A percentile compares a stretch with the other conserved stretches of the same genome.
phyloP scores from a whole-genome alignment of 257 asterid species.

The Rauvolfia tetraphylla region DNA sequence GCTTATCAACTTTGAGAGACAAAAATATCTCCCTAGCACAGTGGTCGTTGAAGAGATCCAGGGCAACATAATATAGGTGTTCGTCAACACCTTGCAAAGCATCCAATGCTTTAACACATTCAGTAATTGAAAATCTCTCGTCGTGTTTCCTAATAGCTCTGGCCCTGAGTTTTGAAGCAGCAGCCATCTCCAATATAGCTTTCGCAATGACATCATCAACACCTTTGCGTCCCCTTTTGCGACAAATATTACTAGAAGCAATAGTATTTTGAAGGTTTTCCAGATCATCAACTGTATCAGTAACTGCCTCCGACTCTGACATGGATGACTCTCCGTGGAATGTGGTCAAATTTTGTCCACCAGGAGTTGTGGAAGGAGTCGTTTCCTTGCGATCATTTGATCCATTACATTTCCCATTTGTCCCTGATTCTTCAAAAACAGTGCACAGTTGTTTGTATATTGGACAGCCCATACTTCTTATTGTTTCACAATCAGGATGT shows the following conservation, averaged over 20 bases:
- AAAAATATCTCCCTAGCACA: slow-evolving; percentile 68
- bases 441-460: slow-evolving; percentile 50
- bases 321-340: slow-evolving; percentile 46
- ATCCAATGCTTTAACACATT: slow-evolving; percentile 66
- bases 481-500: slow-evolving; percentile 76
- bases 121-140: slow-evolving; percentile 45
- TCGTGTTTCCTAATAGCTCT: slow-evolving; percentile 48
- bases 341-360: slow-evolving; percentile 25
- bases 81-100: slow-evolving; percentile 54
- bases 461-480: slow-evolving; percentile 60
- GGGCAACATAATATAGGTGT: slow-evolving; percentile 54
- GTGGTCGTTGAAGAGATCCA: slow-evolving; percentile 64
- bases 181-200: slow-evolving; percentile 77
- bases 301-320: slow-evolving; percentile 54
- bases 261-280: slow-evolving; percentile 15
- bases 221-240: slow-evolving; percentile 69
- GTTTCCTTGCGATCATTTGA: slow-evolving; percentile 32
- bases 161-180: slow-evolving; percentile 61
- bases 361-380: slow-evolving; percentile 21
- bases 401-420: slow-evolving; percentile 32
- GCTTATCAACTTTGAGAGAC: slow-evolving; percentile 56
- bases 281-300: slow-evolving; percentile 21
- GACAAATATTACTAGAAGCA: slow-evolving; percentile 32
- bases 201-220: slow-evolving; percentile 61
- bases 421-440: slow-evolving; percentile 47